Conservation (phyloP, 2,329 filamentous ascomycete genomes). For the Penicillium sclerotiorum region DNA sequence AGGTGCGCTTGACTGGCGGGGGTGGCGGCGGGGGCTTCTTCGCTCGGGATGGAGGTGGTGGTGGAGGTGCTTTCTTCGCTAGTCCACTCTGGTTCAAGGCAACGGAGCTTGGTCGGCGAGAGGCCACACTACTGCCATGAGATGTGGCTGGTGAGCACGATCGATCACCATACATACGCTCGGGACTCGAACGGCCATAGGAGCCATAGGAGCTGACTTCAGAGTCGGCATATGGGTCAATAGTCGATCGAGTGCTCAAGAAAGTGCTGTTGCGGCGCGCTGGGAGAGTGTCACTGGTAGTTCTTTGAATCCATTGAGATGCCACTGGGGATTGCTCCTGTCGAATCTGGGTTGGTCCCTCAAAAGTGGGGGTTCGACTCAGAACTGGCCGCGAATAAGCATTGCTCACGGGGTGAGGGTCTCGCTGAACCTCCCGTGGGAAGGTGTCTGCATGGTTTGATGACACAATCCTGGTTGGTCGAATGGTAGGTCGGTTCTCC, state of each 20-base stretch:
- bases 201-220: slow-evolving; percentile 54
- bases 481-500: slow-evolving; percentile 57
- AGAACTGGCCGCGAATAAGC: slow-evolving; percentile 50
- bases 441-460: slow-evolving; percentile 40
- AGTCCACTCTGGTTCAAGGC: slow-evolving; percentile 34
- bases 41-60: slow-evolving; percentile 62
- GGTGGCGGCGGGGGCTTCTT: slow-evolving; percentile 69
- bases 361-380: slow-evolving; percentile 60
- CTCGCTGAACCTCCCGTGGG: slow-evolving; percentile 45
- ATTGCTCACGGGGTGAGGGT: slow-evolving; percentile 45
- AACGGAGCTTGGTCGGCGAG: slow-evolving; percentile 55
- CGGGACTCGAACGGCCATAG: slow-evolving; percentile 52
- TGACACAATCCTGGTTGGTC: slow-evolving; percentile 47
- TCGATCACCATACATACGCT: slow-evolving; percentile 50
- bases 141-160: slow-evolving; percentile 59
- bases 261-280: slow-evolving; percentile 52
- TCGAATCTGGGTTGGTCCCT: slow-evolving; percentile 56
- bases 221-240: slow-evolving; percentile 52
- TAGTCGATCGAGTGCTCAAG: slow-evolving; percentile 43
- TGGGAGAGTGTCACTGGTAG: slow-evolving; percentile 58
- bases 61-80: slow-evolving; percentile 61
- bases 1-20: slow-evolving; percentile 63
- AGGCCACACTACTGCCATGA: slow-evolving; percentile 55
- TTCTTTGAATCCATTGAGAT: slow-evolving; percentile 52
- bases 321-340: slow-evolving; percentile 55